A percentile compares a stretch with the other conserved stretches of the same genome.
phyloP scores from a whole-genome alignment of 345 rosid species.

The Lepidium aucheri region DNA sequence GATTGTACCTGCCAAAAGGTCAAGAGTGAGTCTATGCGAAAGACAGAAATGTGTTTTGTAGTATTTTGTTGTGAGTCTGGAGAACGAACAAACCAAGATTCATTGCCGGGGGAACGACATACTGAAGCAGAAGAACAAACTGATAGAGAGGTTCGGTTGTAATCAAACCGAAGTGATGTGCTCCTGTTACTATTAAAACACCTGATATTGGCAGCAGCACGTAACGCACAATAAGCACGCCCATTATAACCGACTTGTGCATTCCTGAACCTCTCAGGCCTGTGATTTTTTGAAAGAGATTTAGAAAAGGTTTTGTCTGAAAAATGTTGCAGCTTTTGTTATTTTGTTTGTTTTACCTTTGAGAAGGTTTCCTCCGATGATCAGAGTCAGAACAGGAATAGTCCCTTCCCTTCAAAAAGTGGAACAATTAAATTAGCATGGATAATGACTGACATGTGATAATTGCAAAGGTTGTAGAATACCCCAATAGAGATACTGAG shows the following conservation, averaged over 20 bases:
- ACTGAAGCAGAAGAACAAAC: slow-evolving; percentile 55
- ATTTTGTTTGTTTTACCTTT: slow-evolving; percentile 30
- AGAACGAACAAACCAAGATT: slow-evolving; percentile 56
- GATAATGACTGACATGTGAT: not conserved
- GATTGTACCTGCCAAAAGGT: slow-evolving; percentile 41
- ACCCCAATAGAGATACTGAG: slow-evolving; percentile 51
- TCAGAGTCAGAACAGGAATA: slow-evolving; percentile 53
- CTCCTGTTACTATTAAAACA: slow-evolving; percentile 40
- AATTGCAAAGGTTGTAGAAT: slow-evolving; percentile 10
- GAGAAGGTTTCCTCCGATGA: slow-evolving; percentile 63
- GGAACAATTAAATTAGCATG: not conserved
- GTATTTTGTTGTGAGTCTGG: not conserved
- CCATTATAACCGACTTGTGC: slow-evolving; percentile 31
- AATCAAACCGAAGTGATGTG: slow-evolving; percentile 38
- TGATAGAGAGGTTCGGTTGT: slow-evolving; percentile 50
- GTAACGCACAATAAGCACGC: slow-evolving; percentile 44
- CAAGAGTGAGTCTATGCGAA: not conserved
- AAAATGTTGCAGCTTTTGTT: not conserved
- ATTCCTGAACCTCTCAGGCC: slow-evolving; percentile 47
- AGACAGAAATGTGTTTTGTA: slow-evolving; percentile 22
- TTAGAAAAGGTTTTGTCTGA: not conserved
- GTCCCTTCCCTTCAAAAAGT: slow-evolving; percentile 47
- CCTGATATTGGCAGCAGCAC: slow-evolving; percentile 47
- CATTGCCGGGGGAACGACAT: slow-evolving; percentile 72
- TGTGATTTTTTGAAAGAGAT: slow-evolving; percentile 13